These are phyloP conservation scores for Mycena galopus DNA, from an alignment of 768 basidiomycete species.

Conservation along the genomic window DNA sequence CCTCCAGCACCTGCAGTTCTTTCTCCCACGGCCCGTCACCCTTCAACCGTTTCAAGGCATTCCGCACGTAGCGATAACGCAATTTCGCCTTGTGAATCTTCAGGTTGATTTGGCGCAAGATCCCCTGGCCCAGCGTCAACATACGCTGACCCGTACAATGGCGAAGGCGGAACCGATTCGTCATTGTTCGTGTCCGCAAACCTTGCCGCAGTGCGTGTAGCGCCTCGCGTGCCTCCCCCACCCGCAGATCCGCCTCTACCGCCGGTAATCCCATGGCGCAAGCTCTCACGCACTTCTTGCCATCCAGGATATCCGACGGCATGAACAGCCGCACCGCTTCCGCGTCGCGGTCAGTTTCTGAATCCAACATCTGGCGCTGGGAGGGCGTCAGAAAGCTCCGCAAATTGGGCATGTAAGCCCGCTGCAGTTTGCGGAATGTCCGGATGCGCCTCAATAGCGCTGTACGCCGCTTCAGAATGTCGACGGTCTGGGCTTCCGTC, in stretches of 20 bases:
- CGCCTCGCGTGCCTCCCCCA: too few species aligned
- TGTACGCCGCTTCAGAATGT: background rate
- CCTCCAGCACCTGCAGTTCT: background rate
- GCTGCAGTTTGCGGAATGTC: background rate
- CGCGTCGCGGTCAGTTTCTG: background rate
- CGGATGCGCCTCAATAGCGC: background rate
- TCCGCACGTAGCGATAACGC: slow-evolving; percentile 11
- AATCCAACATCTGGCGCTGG: background rate
- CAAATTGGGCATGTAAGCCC: slow-evolving; percentile 3
- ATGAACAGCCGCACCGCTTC: slow-evolving; percentile 2
- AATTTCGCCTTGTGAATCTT: slow-evolving; percentile 18
- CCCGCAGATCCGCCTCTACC: slow-evolving; percentile 13
- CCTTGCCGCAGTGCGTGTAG: too few species aligned
- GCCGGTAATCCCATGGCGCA: background rate
- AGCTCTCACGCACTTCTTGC: background rate
- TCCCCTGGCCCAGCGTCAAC: slow-evolving; percentile 11
- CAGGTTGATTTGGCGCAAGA: slow-evolving; percentile 3
- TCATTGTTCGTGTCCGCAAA: too few species aligned
- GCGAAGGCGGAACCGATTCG: too few species aligned
- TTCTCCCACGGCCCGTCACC: too few species aligned
- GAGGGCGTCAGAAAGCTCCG: background rate
- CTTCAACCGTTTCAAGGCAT: too few species aligned
- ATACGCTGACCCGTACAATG: too few species aligned
- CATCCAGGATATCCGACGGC: slow-evolving; percentile 1
- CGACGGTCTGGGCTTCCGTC: background rate